These are phyloP conservation scores for Colletotrichum agaves DNA, from an alignment of 2,329 filamentous ascomycete species.

Conservation along the genomic window DNA sequence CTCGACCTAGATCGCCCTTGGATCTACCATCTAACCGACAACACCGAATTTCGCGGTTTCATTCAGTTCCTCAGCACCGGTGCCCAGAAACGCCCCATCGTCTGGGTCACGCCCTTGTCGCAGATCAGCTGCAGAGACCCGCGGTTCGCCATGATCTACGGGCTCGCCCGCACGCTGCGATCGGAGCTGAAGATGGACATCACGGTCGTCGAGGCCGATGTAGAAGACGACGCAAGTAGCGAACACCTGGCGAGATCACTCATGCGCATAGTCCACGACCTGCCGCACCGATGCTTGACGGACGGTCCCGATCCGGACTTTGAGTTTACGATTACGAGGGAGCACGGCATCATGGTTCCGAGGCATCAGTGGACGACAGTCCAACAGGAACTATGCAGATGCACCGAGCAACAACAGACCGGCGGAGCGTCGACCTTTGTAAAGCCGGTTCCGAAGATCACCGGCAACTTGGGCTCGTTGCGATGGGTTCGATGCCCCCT, in stretches of 20 bases:
- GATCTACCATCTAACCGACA: background rate
- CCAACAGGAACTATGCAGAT: constrained; percentile 2
- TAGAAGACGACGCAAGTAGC: background rate
- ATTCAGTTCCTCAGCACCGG: background rate
- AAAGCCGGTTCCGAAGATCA: background rate
- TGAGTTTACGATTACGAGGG: background rate
- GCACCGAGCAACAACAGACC: background rate
- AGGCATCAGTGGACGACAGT: background rate
- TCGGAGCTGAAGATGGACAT: constrained; percentile 43
- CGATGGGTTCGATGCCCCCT: constrained; percentile 1
- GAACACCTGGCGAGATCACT: background rate
- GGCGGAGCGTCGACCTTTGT: background rate
- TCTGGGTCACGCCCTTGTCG: background rate
- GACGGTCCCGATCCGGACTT: background rate
- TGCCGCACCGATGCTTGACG: background rate
- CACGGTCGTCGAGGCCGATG: constrained; percentile 45
- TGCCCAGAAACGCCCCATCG: background rate
- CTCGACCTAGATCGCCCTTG: background rate
- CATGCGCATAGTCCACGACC: background rate
- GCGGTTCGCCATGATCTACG: background rate
- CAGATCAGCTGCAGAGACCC: background rate
- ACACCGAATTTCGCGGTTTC: background rate
- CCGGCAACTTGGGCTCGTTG: background rate
- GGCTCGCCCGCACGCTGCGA: constrained; percentile 37
- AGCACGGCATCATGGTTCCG: background rate